Evolutionary conservation across 2,329 filamentous ascomycete species (phyloP).

Genomic region (Colletotrichum tropicicola): DNA sequence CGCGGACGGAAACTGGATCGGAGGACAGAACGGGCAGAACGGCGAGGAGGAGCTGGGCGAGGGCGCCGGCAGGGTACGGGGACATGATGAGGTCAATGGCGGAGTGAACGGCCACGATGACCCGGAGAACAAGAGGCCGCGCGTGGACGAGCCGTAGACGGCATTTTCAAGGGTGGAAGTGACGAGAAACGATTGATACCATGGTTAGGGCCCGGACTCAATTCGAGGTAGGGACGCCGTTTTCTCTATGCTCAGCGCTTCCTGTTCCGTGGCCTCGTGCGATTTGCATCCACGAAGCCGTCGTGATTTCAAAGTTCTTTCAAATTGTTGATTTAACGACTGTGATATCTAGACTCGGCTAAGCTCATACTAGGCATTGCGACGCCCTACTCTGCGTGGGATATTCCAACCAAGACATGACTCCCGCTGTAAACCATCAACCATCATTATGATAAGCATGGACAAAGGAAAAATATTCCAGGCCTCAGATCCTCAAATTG

Average conservation of each 20-base stretch:
- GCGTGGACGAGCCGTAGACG: constrained; percentile 45
- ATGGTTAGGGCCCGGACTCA: neutral
- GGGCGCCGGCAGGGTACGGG: constrained; percentile 68
- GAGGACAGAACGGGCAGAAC: constrained; percentile 41
- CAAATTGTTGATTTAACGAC: neutral
- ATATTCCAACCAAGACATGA: neutral
- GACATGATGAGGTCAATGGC: constrained; percentile 61
- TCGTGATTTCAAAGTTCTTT: too few relatives aligned
- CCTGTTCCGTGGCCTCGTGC: neutral
- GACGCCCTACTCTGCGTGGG: constrained; percentile 1
- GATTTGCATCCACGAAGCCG: too few relatives aligned
- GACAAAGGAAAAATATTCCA: constrained; percentile 6
- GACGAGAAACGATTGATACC: constrained; percentile 23
- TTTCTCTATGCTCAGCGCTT: neutral
- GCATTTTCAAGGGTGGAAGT: neutral
- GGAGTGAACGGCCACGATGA: constrained; percentile 53
- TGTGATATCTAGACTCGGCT: constrained; percentile 1
- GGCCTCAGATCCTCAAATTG: constrained; percentile 38
- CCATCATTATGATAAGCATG: neutral
- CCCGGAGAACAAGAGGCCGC: constrained; percentile 56
- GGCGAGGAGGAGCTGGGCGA: constrained; percentile 65
- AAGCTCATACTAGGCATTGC: constrained; percentile 5
- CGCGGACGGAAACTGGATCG: constrained; percentile 81
- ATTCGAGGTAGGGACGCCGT: constrained; percentile 1
- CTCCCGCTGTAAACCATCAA: neutral